phyloP scores from a whole-genome alignment of 2,329 filamentous ascomycete genomes.

The Microsporum audouinii region DNA sequence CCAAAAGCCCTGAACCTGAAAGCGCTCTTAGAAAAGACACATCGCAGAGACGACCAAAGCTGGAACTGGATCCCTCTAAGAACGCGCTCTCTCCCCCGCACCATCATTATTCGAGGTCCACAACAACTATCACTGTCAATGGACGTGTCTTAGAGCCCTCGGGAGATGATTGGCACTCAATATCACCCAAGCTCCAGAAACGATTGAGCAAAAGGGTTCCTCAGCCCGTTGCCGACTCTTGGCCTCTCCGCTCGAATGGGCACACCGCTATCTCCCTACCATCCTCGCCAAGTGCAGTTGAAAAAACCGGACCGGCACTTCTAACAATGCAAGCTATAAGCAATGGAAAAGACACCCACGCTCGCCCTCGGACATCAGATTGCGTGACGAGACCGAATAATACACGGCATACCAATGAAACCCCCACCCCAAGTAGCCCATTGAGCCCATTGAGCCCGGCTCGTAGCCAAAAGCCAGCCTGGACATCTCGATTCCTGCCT shows the following conservation, averaged over 20 bases:
- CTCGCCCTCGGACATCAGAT: conserved; percentile 13
- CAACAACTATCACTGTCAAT: conserved; percentile 8
- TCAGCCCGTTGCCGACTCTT: conserved; percentile 10
- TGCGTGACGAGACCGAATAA: conserved; percentile 7
- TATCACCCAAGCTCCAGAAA: conserved; percentile 18
- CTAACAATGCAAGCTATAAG: neutral
- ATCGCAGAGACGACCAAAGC: conserved; percentile 46
- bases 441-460: neutral
- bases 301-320: neutral
- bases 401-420: neutral
- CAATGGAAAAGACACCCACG: neutral
- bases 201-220: conserved; percentile 21
- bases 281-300: neutral
- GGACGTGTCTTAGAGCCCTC: neutral
- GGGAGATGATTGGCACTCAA: conserved; percentile 8
- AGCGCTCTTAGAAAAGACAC: conserved; percentile 53
- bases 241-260: conserved; percentile 19
- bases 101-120: conserved; percentile 13
- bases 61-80: conserved; percentile 31
- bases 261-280: conserved; percentile 3
- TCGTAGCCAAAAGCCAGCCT: conserved; percentile 7
- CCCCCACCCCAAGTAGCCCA: neutral
- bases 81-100: neutral
- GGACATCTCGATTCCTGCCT: conserved; percentile 11
- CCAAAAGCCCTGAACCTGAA: conserved; percentile 45